Percentiles rank a stretch among this genome's conserved stretches.
phyloP scores from a whole-genome alignment of 2,329 filamentous ascomycete species.

The Fusarium globosum region DNA sequence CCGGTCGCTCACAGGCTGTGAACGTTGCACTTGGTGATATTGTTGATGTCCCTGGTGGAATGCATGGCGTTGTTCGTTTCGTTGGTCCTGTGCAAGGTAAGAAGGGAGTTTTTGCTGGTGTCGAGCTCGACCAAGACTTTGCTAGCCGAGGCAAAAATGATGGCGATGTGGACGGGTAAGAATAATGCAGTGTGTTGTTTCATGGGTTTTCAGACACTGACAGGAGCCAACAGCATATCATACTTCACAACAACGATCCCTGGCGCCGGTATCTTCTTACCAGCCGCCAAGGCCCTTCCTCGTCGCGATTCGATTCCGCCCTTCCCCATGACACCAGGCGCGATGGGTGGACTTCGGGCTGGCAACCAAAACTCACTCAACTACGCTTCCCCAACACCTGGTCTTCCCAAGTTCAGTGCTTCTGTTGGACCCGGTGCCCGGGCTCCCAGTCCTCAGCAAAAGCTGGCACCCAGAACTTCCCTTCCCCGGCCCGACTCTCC shows the following conservation, averaged over 20 bases:
- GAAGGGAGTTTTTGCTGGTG: conserved; percentile 89
- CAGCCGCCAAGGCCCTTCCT: conserved; percentile 80
- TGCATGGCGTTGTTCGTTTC: conserved; percentile 91
- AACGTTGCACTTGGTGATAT: conserved; percentile 79
- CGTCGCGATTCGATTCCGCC: conserved; percentile 71
- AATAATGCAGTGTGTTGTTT: not conserved
- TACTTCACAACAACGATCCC: conserved; percentile 86
- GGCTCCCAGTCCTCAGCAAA: conserved; percentile 77
- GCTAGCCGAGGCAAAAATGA: conserved; percentile 91
- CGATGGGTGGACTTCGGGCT: conserved; percentile 66
- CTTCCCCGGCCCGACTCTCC: conserved; percentile 92
- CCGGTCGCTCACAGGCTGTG: conserved; percentile 62
- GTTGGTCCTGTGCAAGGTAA: conserved; percentile 88
- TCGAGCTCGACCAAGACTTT: conserved; percentile 86
- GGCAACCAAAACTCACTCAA: conserved; percentile 68
- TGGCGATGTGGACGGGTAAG: conserved; percentile 94
- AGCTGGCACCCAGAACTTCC: conserved; percentile 75
- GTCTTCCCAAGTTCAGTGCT: conserved; percentile 84
- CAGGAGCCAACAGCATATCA: conserved; percentile 59
- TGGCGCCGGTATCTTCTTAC: conserved; percentile 93
- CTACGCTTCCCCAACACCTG: conserved; percentile 72
- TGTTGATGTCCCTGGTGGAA: conserved; percentile 93
- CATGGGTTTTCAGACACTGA: conserved; percentile 2
- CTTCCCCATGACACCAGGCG: conserved; percentile 74
- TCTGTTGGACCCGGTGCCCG: conserved; percentile 79